Percentiles rank a stretch among this genome's conserved stretches.
Conservation (phyloP, 2,329 filamentous ascomycete species). For the Aureobasidium melanogenum region DNA sequence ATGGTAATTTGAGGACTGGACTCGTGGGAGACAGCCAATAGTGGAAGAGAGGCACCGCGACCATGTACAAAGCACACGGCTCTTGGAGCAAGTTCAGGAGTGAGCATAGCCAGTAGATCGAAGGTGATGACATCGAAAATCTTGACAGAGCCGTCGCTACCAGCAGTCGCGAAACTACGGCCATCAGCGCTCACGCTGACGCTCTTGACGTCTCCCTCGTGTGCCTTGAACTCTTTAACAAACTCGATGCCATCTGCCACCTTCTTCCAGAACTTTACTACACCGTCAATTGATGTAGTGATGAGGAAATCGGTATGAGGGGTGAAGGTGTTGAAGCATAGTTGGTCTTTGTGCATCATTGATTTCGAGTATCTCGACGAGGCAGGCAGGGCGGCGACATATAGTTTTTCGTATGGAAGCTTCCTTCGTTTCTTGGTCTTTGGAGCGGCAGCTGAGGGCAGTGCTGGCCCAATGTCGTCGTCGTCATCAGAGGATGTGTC, state of each 20-base stretch:
- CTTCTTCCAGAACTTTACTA: conserved; percentile 99
- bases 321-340: conserved; percentile 80
- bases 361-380: conserved; percentile 84
- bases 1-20: conserved; percentile 64
- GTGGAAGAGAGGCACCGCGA: conserved; percentile 75
- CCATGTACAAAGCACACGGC: conserved; percentile 88
- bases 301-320: conserved; percentile 91
- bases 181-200: conserved; percentile 85
- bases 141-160: conserved; percentile 68
- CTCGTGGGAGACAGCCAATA: conserved; percentile 75
- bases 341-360: conserved; percentile 95
- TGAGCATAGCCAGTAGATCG: conserved; percentile 74
- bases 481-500: conserved; percentile 52
- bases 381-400: conserved; percentile 77
- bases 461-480: conserved; percentile 77
- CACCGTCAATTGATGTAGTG: conserved; percentile 87
- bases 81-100: conserved; percentile 64
- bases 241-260: conserved; percentile 84
- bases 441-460: conserved; percentile 58
- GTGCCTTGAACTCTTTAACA: conserved; percentile 93
- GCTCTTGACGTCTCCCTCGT: conserved; percentile 72
- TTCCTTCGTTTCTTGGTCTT: conserved; percentile 86
- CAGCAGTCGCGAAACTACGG: conserved; percentile 84
- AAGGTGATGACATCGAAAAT: conserved; percentile 59
- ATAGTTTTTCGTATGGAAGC: conserved; percentile 90